Conservation (phyloP, 176 grass and related monocot genomes). For the Poa pratensis region DNA sequence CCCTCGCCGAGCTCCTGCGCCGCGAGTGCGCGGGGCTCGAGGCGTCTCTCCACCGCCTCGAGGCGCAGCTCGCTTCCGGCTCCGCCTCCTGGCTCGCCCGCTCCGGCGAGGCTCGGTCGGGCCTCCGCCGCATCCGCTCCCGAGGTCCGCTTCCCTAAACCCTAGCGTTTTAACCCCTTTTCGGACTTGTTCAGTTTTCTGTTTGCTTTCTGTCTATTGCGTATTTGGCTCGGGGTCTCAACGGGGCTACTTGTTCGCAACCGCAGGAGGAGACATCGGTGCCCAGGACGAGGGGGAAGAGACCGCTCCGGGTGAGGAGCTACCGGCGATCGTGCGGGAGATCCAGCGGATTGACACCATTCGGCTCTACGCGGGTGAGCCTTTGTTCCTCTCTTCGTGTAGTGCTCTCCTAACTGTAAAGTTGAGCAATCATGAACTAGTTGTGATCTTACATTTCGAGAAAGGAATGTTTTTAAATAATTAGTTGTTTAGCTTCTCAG, state of each 20-base stretch:
- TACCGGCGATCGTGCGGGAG: slow-evolving; percentile 54
- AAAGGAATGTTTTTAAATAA: background rate
- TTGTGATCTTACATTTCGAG: background rate
- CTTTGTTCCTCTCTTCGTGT: background rate
- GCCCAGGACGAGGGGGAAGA: background rate
- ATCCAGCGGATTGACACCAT: slow-evolving; percentile 67
- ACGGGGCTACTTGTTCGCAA: background rate
- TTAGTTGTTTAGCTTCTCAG: background rate
- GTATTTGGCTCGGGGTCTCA: slow-evolving; percentile 30
- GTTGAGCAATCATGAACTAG: background rate
- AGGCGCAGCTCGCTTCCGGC: slow-evolving; percentile 42
- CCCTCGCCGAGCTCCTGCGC: slow-evolving; percentile 56
- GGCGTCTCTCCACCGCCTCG: slow-evolving; percentile 44
- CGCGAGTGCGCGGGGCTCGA: slow-evolving; percentile 63
- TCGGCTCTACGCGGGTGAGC: slow-evolving; percentile 68
- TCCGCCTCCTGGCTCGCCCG: slow-evolving; percentile 56
- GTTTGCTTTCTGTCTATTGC: background rate
- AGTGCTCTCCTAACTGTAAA: background rate
- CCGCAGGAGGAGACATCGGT: background rate
- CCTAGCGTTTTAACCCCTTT: slow-evolving; percentile 15
- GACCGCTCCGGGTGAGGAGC: background rate
- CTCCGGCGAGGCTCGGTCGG: slow-evolving; percentile 35
- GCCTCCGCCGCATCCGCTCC: slow-evolving; percentile 34
- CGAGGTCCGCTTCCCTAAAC: slow-evolving; percentile 43
- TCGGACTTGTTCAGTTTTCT: background rate